Evolutionary conservation across 768 basidiomycete genomes (phyloP), one percentile per base, ranked within the genome.

Genomic region (Mycena maculata): DNA sequence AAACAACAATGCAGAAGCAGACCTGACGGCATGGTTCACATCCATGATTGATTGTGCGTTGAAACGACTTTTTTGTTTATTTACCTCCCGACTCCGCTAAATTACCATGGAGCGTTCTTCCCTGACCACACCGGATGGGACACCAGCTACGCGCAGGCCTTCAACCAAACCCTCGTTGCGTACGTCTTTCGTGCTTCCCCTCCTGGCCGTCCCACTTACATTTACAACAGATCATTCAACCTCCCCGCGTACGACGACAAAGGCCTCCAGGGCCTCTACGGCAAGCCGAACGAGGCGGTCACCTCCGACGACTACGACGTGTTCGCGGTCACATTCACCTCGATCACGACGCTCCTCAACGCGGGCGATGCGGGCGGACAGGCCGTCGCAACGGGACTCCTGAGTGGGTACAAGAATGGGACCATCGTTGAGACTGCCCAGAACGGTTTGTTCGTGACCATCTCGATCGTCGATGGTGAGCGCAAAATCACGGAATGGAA

Each of bases 81-180:
- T n/a, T n/a, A n/a, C n/a, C n/a, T n/a, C n/a, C n/a, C n/a, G n/a
- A n/a, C n/a, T n/a, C n/a, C n/a, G n/a, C n/a, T n/a, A n/a, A n/a
- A n/a, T n/a, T n/a, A n/a, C n/a, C n/a, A n/a, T n/a, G n/a, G n/a
- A 58, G 56, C 30, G 22, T 31, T 58, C 28, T 58, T 58, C 31
- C 56, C 56, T 4, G 47, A 58, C 44, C 56, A 58, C 44, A 58
- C 56, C 39, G 44, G 56, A 28, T 58, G 56, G 56, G 56, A 45
- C 20, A 58, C 42, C 28, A 58, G 56, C n/a, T 58, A 58, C 31
- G 25, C 28, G n/a, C 42, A 58, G 23, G 31, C 30, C 31, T 58
- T 58, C 31, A 33, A 58, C 22, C 28, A 58, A 22, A 33, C 56
- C 6, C 42, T 58, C n/a, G 56, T 58, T 22, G 56, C 56, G 56